Conservation (phyloP, 139 green algal genomes). For the Picochlorum costavermella region DNA sequence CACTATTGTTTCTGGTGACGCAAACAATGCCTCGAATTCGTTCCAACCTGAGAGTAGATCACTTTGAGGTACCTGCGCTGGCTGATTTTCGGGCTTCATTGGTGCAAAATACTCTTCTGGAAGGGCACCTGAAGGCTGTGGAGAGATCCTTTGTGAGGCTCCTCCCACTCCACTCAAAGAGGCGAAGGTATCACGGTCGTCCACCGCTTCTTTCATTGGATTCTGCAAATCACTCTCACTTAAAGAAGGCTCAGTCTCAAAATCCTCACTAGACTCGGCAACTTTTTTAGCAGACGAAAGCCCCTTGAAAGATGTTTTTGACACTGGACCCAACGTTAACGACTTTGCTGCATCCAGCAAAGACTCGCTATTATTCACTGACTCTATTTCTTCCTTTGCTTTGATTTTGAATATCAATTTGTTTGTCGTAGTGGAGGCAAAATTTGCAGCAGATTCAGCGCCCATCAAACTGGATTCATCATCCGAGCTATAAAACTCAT, state of each 20-base stretch:
- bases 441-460: neutral
- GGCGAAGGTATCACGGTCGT: no score
- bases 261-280: no score
- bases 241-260: no score
- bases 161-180: neutral
- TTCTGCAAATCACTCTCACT: no score
- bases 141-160: neutral
- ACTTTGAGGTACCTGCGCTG: neutral
- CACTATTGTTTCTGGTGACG: neutral
- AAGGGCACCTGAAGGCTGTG: neutral
- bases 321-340: neutral
- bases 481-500: slow-evolving; percentile 35
- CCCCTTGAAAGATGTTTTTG: slow-evolving; percentile 1
- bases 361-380: neutral
- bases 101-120: neutral
- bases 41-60: slow-evolving; percentile 29
- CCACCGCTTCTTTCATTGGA: no score
- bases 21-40: slow-evolving; percentile 32
- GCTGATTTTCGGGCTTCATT: slow-evolving; percentile 12
- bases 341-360: neutral
- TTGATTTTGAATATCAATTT: neutral
- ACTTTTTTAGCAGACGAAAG: no score
- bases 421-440: neutral
- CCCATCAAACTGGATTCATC: slow-evolving; percentile 17
- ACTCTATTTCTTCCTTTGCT: neutral